Conservation (phyloP, 352 stramenopile genomes). For the Phytopythium litorale region DNA sequence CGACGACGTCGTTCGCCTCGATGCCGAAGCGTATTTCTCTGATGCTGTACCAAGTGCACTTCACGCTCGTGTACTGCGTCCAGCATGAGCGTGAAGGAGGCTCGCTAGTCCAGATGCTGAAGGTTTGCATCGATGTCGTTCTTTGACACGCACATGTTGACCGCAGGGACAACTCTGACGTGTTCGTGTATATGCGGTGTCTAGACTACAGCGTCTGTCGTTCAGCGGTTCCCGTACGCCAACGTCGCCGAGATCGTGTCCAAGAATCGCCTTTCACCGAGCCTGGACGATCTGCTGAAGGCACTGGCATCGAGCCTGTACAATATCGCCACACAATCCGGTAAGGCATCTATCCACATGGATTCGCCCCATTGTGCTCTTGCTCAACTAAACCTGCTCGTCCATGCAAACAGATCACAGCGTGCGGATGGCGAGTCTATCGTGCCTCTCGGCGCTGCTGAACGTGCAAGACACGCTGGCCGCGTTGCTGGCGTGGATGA, state of each 20-base stretch:
- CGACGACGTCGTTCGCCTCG: constrained; percentile 76
- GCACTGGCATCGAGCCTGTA: constrained; percentile 72
- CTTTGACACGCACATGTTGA: neutral
- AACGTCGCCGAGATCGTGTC: constrained; percentile 50
- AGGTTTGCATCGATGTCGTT: constrained; percentile 25
- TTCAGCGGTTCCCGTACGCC: constrained; percentile 76
- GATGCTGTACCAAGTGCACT: constrained; percentile 83
- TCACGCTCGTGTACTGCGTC: constrained; percentile 79
- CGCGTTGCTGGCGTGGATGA: constrained; percentile 71
- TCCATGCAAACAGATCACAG: constrained; percentile 49
- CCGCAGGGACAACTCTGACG: neutral
- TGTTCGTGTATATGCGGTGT: constrained; percentile 3
- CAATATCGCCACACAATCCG: constrained; percentile 42
- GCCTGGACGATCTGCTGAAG: constrained; percentile 59
- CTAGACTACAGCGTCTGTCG: constrained; percentile 60
- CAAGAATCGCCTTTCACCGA: constrained; percentile 47
- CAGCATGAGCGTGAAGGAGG: constrained; percentile 67
- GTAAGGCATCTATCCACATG: constrained; percentile 19
- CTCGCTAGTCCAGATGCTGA: constrained; percentile 63
- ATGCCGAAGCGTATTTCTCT: constrained; percentile 79
- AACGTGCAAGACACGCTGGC: constrained; percentile 68
- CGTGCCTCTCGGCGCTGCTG: constrained; percentile 72
- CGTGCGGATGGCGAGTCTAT: constrained; percentile 73
- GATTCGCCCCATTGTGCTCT: neutral
- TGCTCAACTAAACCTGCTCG: neutral